These are phyloP conservation scores for Colletotrichum sp. DNA, from an alignment of 2,329 filamentous ascomycete species.

Conservation along the genomic window DNA sequence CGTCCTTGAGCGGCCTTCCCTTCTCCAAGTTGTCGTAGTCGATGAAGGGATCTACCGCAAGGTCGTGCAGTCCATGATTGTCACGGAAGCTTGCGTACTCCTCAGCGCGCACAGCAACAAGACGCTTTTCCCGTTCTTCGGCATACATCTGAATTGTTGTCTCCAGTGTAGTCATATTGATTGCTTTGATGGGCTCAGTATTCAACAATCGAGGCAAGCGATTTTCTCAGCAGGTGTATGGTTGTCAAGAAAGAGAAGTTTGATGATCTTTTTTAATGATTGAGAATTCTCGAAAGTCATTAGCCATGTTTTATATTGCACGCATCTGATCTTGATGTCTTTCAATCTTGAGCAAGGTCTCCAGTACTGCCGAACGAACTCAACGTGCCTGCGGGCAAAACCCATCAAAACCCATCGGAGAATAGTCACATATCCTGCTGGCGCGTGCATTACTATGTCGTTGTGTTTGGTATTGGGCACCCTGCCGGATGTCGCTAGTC, in stretches of 20 bases:
- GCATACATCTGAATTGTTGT: not conserved
- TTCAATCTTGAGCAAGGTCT: not conserved
- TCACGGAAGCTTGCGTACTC: not conserved
- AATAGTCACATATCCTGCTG: not conserved
- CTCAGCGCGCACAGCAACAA: not conserved
- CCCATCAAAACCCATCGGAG: not conserved
- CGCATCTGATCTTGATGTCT: not conserved
- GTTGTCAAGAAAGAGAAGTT: not conserved
- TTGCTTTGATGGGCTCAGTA: not conserved
- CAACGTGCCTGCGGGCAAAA: not conserved
- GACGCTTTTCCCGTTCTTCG: not conserved
- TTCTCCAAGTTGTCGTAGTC: not conserved
- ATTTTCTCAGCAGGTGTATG: accelerated
- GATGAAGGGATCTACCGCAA: not conserved
- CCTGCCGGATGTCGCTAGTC: not conserved
- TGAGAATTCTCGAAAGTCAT: accelerated
- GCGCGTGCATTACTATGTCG: not conserved
- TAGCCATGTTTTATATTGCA: not conserved
- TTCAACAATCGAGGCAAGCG: not conserved
- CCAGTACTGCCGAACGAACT: not conserved
- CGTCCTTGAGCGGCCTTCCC: not conserved
- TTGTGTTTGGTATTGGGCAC: not conserved
- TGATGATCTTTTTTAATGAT: not conserved
- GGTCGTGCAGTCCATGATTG: not conserved
- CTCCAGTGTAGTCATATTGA: not conserved